These are phyloP conservation scores for Scopulariopsis brevicaulis DNA, from an alignment of 2,329 filamentous ascomycete species.

Conservation along the genomic window DNA sequence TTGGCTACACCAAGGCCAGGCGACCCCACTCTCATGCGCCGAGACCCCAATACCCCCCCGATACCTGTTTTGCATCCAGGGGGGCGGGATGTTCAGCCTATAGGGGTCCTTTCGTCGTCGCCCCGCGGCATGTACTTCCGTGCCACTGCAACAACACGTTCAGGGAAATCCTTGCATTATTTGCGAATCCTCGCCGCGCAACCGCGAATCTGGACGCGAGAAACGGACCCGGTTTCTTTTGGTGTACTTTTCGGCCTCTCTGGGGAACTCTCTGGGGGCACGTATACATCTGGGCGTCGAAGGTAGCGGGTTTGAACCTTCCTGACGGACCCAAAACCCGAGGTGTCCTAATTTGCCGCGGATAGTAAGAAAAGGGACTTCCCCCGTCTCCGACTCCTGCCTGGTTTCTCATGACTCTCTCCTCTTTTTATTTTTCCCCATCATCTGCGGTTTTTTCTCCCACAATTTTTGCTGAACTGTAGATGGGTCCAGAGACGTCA, in stretches of 20 bases:
- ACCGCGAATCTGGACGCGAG: not conserved
- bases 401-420: not conserved
- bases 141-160: not conserved
- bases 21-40: not conserved
- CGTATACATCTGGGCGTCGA: not conserved
- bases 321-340: not conserved
- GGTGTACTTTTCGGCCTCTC: not conserved
- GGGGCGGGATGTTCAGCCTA: not conserved
- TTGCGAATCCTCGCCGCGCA: not conserved
- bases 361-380: not conserved
- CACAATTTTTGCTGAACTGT: not conserved
- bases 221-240: not conserved
- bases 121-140: not conserved
- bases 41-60: not conserved
- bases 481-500: not conserved
- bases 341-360: not conserved
- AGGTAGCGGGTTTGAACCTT: not conserved
- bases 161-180: not conserved
- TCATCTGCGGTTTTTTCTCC: not conserved
- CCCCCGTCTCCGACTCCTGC: not conserved
- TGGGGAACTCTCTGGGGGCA: not conserved
- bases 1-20: not conserved
- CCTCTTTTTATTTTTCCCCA: not conserved
- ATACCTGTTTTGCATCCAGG: not conserved
- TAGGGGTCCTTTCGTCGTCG: not conserved